Evolutionary conservation across 176 grass and related monocot species (phyloP), one percentile per base, ranked within the genome.

Genomic region (Lolium perenne): DNA sequence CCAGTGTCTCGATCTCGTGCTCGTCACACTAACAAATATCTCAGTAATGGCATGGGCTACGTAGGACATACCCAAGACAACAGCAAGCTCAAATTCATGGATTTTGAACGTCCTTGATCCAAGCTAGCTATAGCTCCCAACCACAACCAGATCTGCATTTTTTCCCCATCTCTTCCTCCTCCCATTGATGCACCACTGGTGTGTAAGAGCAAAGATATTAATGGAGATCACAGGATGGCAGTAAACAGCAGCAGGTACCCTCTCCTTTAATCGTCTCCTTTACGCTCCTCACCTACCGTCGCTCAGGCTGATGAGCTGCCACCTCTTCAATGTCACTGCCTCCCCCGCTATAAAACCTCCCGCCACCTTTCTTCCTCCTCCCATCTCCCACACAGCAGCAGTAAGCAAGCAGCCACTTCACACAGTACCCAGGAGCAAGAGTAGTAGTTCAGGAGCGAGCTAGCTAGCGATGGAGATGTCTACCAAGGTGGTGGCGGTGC

Each of bases 151-250:
- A 86, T 90, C 79, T 72, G 59, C 57, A 69, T 13, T 26, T 65
- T n/a, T 5, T 20, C 18, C 56, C 56, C 15, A 18, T 73, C 29
- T 17, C 22, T 41, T 21, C 6, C 22, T 58, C 18, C 29, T 23
- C 5, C 5, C 63, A 60, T 72, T 26, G 77, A 85, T n/a, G 55
- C 51, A 81, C 23, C 74, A 76, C 60, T 71, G 67, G 41, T 77
- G 18, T 58, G 79, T 55, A 78, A 64, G 72, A 76, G 56, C 65
- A 79, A 79, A 47, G 22, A 13, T 38, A 85, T 87, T 88, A 71
- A 88, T 85, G 86, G 90, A 49, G 86, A 69, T 88, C 90, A 91
- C 81, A 88, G 71, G 82, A 76, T 81, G 53, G 77, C 77, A 88
- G 82, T 79, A 88, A 76, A 77, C 86, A 81, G 82, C 77, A 82